Percentiles rank a stretch among this genome's conserved stretches.
Conservation (phyloP, 2,329 filamentous ascomycete species). For the Ramichloridium luteum region DNA sequence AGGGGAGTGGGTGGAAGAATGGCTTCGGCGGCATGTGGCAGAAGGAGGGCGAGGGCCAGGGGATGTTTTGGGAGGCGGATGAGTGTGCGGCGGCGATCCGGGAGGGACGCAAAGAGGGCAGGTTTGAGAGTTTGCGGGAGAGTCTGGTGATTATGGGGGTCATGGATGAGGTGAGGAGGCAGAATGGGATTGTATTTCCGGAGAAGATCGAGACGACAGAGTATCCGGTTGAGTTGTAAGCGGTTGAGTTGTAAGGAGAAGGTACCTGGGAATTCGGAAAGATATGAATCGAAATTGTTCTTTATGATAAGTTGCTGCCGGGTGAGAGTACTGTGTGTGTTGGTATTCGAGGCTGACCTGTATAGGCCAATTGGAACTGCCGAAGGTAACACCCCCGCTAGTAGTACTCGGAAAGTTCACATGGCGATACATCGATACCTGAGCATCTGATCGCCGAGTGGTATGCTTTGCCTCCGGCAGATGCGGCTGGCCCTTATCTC, state of each 20-base stretch:
- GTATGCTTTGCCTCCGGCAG: too few species aligned
- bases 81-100: slow-evolving; percentile 62
- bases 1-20: slow-evolving; percentile 36
- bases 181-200: slow-evolving; percentile 51
- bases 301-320: too few species aligned
- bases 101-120: slow-evolving; percentile 66
- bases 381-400: neutral
- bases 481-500: too few species aligned
- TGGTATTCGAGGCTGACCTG: neutral
- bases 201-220: slow-evolving; percentile 52
- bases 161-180: slow-evolving; percentile 57
- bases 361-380: neutral
- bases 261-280: neutral
- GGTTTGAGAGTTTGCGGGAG: slow-evolving; percentile 58
- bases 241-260: neutral
- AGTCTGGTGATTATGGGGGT: slow-evolving; percentile 75
- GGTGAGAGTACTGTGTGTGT: neutral
- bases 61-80: slow-evolving; percentile 84
- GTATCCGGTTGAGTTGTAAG: slow-evolving; percentile 35
- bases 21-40: slow-evolving; percentile 31
- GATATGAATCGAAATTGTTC: neutral
- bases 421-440: too few species aligned
- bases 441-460: too few species aligned
- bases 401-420: too few species aligned
- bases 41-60: slow-evolving; percentile 53